Base-by-base conservation (phyloP, 768 basidiomycete genomes). In the Russula compacta region DNA sequence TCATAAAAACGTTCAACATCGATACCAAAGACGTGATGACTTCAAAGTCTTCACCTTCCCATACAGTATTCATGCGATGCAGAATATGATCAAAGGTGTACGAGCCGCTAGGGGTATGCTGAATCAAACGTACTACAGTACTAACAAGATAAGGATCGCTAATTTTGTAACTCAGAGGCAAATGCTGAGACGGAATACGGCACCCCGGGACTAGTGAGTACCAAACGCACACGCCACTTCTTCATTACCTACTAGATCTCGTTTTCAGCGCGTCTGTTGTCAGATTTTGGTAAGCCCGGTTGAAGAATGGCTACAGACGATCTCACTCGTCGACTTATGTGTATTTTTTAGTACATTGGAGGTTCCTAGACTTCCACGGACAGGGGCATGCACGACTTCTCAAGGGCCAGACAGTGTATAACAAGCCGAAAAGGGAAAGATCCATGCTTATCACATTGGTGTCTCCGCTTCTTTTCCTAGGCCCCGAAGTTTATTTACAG, bases 351-450 rank as follows among this genome's bases (percentile, higher is more conserved):
- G 65, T 44, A 33, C 64, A 66, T 46, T 60, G 59, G 59, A 56
- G 56, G 39, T 66, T 61, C 32, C 21, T 64, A 29, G 48, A 64
- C 38, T 56, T 50, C 53, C 65, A 66, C 8, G 65, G 65, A 17
- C 63, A 64, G 53, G 49, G 19, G 7, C 44, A 52, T 15, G 65
- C 65, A 8, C 59, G 63, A 3, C 48, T 66, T 33, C 15, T 51
- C 17, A 43, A 56, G 53, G 38, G 55, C 9, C 12, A 60, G 29
- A 55, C 56, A 3, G 43, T 66, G 7, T 64, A 59, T 35, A 15
- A 53, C 40, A 42, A 39, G 3, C 19, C 40, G 24, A 39, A 3
- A 14, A 52, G 11, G 6, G 29, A 61, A 17, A 60, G 59, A 36
- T 49, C 65, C 0, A 35, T 38, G 1, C 56, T 66, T 4, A 66